Percentiles rank a stretch among this genome's conserved stretches.
phyloP scores from a whole-genome alignment of 2,329 filamentous ascomycete species.

The Claviceps monticola region DNA sequence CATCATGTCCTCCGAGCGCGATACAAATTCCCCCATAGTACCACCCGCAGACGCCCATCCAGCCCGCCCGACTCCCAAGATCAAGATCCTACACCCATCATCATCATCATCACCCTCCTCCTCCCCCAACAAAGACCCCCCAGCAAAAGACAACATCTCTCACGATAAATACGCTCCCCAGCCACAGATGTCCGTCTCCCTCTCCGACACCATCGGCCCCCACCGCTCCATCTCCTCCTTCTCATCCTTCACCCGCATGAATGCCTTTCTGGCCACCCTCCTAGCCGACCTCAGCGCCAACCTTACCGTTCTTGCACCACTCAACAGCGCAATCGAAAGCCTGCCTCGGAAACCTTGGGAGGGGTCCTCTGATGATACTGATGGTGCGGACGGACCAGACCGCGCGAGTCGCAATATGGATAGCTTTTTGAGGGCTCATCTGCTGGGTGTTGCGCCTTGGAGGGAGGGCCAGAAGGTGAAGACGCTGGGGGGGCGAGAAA shows the following conservation, averaged over 20 bases:
- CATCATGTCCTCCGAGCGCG: not conserved
- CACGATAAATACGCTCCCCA: conserved; percentile 8
- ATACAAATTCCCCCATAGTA: not conserved
- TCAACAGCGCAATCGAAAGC: conserved; percentile 65
- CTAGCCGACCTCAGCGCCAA: conserved; percentile 54
- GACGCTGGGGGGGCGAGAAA: conserved; percentile 47
- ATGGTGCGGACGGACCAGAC: conserved; percentile 59
- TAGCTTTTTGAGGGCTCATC: conserved; percentile 74
- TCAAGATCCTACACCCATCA: conserved; percentile 2
- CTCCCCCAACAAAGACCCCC: conserved; percentile 3
- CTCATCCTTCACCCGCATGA: conserved; percentile 64
- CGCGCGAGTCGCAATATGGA: conserved; percentile 64
- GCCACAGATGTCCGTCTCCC: conserved; percentile 39
- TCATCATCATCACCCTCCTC: no score
- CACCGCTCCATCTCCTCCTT: conserved; percentile 74
- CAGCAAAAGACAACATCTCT: conserved; percentile 8
- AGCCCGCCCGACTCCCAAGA: conserved; percentile 2
- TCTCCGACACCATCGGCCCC: conserved; percentile 74
- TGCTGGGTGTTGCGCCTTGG: conserved; percentile 60
- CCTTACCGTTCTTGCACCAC: conserved; percentile 75
- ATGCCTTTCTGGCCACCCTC: conserved; percentile 52
- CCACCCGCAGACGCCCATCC: not conserved
- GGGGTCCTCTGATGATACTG: conserved; percentile 48
- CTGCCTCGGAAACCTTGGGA: conserved; percentile 83
- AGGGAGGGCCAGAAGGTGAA: conserved; percentile 47